Percentiles rank a stretch among this genome's conserved stretches.
These are phyloP conservation scores for Stachybotrys echinatus DNA, from an alignment of 2,329 filamentous ascomycete species.

Conservation along the genomic window DNA sequence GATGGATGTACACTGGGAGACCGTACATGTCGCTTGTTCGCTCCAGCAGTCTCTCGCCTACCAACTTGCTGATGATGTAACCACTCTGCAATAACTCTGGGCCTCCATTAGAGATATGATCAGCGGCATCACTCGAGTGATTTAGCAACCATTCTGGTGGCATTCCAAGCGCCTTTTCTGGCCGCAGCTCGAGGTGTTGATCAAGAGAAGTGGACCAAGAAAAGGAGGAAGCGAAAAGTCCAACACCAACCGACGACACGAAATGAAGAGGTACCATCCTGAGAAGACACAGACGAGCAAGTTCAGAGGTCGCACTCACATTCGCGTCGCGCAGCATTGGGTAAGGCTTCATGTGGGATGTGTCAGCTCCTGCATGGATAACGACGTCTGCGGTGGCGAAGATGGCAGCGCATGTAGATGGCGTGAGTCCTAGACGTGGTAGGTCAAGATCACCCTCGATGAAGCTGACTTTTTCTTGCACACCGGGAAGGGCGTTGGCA, in stretches of 20 bases:
- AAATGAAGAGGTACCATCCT: slow-evolving; percentile 18
- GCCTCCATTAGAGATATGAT: neutral
- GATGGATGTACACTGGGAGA: slow-evolving; percentile 10
- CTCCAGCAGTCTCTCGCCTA: slow-evolving; percentile 23
- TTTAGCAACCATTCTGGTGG: neutral
- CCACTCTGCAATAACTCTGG: slow-evolving; percentile 11
- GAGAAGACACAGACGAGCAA: slow-evolving; percentile 16
- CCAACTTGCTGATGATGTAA: slow-evolving; percentile 27
- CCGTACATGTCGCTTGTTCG: slow-evolving; percentile 3
- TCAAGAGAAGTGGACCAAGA: too few species aligned
- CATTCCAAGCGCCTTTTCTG: too few species aligned
- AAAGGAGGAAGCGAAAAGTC: neutral
- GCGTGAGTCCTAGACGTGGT: too few species aligned
- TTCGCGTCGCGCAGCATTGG: slow-evolving; percentile 21
- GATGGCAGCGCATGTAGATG: neutral
- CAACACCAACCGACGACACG: slow-evolving; percentile 15
- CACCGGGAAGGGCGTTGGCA: too few species aligned
- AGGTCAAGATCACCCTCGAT: too few species aligned
- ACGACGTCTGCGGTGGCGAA: slow-evolving; percentile 30
- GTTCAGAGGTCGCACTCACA: slow-evolving; percentile 20
- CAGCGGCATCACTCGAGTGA: neutral
- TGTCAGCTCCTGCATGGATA: slow-evolving; percentile 45
- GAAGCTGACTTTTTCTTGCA: too few species aligned
- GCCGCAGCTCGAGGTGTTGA: too few species aligned
- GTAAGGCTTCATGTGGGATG: slow-evolving; percentile 28